These are phyloP conservation scores for Trametes cinnabarina DNA, from an alignment of 768 basidiomycete genomes.

Conservation along the genomic window DNA sequence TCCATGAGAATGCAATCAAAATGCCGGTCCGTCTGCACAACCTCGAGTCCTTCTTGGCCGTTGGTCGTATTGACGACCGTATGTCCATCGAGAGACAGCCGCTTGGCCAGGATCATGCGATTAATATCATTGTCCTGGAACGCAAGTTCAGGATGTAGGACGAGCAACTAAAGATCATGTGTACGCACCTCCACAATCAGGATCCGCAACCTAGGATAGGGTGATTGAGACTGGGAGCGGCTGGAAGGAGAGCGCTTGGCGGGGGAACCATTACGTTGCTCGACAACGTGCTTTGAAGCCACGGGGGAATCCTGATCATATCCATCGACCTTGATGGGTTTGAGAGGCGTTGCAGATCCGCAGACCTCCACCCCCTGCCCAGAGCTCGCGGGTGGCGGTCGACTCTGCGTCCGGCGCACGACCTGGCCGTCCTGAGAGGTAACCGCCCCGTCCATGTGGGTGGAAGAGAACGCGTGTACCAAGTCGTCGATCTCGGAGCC, in stretches of 20 bases:
- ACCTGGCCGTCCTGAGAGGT: too few relatives aligned
- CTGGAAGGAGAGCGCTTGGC: not conserved
- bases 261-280: not conserved
- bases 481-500: slow-evolving; percentile 36
- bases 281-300: not conserved
- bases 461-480: slow-evolving; percentile 46
- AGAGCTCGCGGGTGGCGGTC: not conserved
- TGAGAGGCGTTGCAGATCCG: slow-evolving; percentile 32
- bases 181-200: slow-evolving; percentile 64
- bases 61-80: slow-evolving; percentile 64
- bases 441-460: slow-evolving; percentile 5
- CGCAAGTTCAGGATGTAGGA: too few relatives aligned
- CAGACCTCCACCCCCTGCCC: slow-evolving; percentile 16
- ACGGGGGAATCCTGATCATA: slow-evolving; percentile 9
- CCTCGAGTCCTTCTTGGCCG: slow-evolving; percentile 72
- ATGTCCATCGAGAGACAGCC: slow-evolving; percentile 65
- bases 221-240: not conserved
- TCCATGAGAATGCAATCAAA: slow-evolving; percentile 84
- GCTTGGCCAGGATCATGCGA: slow-evolving; percentile 64
- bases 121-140: slow-evolving; percentile 72
- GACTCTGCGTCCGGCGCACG: not conserved
- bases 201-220: slow-evolving; percentile 39
- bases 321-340: slow-evolving; percentile 36
- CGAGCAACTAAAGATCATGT: too few relatives aligned
- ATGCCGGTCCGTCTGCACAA: slow-evolving; percentile 50